Percentiles rank a stretch among this genome's conserved stretches.
These are phyloP conservation scores for Trebouxia sp. DNA, from an alignment of 139 green algal species.

Conservation along the genomic window DNA sequence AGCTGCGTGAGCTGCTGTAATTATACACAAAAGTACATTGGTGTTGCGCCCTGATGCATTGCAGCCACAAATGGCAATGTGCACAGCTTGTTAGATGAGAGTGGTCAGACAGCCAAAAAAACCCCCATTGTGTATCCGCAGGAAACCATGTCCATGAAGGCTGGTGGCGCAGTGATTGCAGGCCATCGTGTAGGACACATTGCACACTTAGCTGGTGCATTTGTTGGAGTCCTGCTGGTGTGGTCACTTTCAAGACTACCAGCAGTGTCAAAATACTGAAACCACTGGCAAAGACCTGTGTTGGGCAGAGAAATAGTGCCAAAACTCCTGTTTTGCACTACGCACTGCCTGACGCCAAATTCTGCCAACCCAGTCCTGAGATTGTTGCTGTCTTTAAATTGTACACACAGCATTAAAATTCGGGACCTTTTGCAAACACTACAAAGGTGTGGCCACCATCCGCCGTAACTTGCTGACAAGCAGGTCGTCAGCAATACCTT, in stretches of 20 bases:
- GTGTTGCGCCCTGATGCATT: no score
- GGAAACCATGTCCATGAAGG: slow-evolving; percentile 17
- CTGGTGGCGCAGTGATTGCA: slow-evolving; percentile 46
- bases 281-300: background rate
- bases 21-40: no score
- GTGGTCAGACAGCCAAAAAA: no score
- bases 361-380: no score
- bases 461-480: no score
- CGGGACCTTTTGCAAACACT: no score
- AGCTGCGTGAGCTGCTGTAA: background rate
- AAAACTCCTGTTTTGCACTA: background rate
- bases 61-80: no score
- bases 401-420: no score
- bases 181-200: slow-evolving; percentile 63
- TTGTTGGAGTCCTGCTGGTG: slow-evolving; percentile 70
- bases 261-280: slow-evolving; percentile 27
- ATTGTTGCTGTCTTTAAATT: no score
- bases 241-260: slow-evolving; percentile 60
- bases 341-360: background rate
- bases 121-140: slow-evolving; percentile 44
- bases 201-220: slow-evolving; percentile 73
- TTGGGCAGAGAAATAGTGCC: background rate
- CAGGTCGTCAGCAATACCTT: no score
- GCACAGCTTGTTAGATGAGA: no score
- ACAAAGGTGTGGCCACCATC: no score